Evolutionary conservation across 2,329 filamentous ascomycete species (phyloP).

Genomic region (Amphichorda felina): DNA sequence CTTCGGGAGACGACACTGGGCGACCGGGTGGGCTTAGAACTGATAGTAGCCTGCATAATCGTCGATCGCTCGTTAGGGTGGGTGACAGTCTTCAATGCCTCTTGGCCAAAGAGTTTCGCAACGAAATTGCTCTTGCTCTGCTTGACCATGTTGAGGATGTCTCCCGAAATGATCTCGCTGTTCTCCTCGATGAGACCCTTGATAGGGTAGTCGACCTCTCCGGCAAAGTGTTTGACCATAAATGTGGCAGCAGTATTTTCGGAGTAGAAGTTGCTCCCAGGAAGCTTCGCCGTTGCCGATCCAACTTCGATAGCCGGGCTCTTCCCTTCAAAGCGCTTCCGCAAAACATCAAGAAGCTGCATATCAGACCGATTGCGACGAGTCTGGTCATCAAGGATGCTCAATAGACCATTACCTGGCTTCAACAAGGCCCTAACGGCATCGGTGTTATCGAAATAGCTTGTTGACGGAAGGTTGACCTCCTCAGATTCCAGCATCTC

Average conservation of each 20-base stretch:
- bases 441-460: slow-evolving; percentile 96
- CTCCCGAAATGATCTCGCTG: slow-evolving; percentile 87
- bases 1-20: slow-evolving; percentile 86
- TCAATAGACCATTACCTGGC: slow-evolving; percentile 80
- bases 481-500: slow-evolving; percentile 92
- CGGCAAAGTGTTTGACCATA: slow-evolving; percentile 89
- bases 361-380: slow-evolving; percentile 77
- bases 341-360: slow-evolving; percentile 81
- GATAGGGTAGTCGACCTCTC: slow-evolving; percentile 88
- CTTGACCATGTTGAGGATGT: slow-evolving; percentile 88
- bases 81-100: slow-evolving; percentile 82
- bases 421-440: slow-evolving; percentile 87
- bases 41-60: slow-evolving; percentile 92
- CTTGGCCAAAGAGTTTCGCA: slow-evolving; percentile 85
- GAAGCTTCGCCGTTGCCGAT: slow-evolving; percentile 61
- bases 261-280: slow-evolving; percentile 82
- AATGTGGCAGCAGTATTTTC: slow-evolving; percentile 73
- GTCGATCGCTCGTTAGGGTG: slow-evolving; percentile 84
- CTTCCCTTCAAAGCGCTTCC: slow-evolving; percentile 89
- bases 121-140: slow-evolving; percentile 84
- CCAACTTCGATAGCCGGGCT: slow-evolving; percentile 80
- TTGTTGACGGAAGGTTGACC: slow-evolving; percentile 78
- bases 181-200: slow-evolving; percentile 88
- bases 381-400: slow-evolving; percentile 93
- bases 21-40: slow-evolving; percentile 84